These are phyloP conservation scores for Didymella sp. DNA, from an alignment of 2,329 filamentous ascomycete genomes.

Conservation along the genomic window DNA sequence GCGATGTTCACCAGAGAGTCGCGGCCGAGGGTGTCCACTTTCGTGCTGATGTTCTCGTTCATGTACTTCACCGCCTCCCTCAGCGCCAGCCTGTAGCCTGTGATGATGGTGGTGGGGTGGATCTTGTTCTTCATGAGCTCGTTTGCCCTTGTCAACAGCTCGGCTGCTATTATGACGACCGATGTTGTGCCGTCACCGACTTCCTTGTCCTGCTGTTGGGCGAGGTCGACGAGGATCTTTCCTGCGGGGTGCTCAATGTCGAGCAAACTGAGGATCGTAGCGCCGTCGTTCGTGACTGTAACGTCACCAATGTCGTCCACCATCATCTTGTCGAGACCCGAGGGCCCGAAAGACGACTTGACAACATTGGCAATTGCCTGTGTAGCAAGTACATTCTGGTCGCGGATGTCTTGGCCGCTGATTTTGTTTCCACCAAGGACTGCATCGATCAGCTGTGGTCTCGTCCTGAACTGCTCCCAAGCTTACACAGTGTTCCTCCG, in stretches of 20 bases:
- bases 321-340: constrained; percentile 99
- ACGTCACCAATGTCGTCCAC: constrained; percentile 99
- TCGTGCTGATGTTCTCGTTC: constrained; percentile 96
- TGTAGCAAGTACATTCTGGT: constrained; percentile 96
- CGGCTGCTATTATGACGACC: constrained; percentile 94
- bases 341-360: constrained; percentile 97
- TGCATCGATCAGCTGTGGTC: constrained; percentile 48
- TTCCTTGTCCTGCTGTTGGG: constrained; percentile 98
- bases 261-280: constrained; percentile 91
- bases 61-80: constrained; percentile 98
- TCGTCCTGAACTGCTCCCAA: constrained; percentile 7
- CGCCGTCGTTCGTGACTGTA: constrained; percentile 98
- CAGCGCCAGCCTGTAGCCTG: constrained; percentile 92
- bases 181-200: constrained; percentile 98
- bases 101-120: constrained; percentile 99
- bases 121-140: constrained; percentile 99
- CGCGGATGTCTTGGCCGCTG: constrained; percentile 92
- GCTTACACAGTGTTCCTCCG: constrained; percentile 82
- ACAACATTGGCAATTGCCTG: constrained; percentile 98
- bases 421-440: constrained; percentile 97
- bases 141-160: constrained; percentile 91
- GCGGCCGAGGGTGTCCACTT: constrained; percentile 87
- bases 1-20: constrained; percentile 94
- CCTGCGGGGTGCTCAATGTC: constrained; percentile 98
- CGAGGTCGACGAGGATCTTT: constrained; percentile 96